Evolutionary conservation across 768 basidiomycete genomes (phyloP), one percentile per base, ranked within the genome.

Genomic region (Saitozyma sp.): DNA sequence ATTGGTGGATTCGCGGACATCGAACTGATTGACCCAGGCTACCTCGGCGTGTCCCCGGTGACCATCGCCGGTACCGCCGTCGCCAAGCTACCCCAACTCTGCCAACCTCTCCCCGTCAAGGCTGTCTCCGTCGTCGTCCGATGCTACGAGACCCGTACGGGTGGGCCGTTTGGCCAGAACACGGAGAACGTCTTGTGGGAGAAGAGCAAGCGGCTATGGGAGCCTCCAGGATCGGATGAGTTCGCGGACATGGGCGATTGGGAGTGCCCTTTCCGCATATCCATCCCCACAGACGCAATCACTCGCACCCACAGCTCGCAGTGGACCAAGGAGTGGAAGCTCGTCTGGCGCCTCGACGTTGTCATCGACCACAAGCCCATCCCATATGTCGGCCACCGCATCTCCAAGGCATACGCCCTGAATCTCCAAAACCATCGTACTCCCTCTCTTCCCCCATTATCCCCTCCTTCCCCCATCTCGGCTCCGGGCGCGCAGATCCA

Each of bases 311-410:
- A 53, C 40, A 68, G 67, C 20, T 50, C 71, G 3, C 69, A 68
- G 60, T 58, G 56, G 37, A 55, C 64, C 10, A 66, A 64, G 46
- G 71, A 75, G 39, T 68, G 67, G 57, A 68, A 67, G 51, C 64
- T 67, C 19, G 66, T 65, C 9, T 75, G 74, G 74, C 56, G 65
- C 14, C 56, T 75, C 29, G 71, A 75, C 45, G 58, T 69, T 6
- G 55, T 60, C 11, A 59, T 76, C 50, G 69, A 73, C 8, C 74
- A 76, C 57, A 61, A 68, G 46, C 74, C 71, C 8, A 73, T 76
- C 13, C 74, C 69, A 3, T 67, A 70, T 38, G 70, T 76, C 56
- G 71, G 74, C 8, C 63, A 56, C 17, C 54, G 67, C 6, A 70
- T 73, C 3, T 55, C 65, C 16, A 71, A 70, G 45, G 57, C 67